Evolutionary conservation across 768 basidiomycete species (phyloP).

Genomic region (Tylopilus balloui): DNA sequence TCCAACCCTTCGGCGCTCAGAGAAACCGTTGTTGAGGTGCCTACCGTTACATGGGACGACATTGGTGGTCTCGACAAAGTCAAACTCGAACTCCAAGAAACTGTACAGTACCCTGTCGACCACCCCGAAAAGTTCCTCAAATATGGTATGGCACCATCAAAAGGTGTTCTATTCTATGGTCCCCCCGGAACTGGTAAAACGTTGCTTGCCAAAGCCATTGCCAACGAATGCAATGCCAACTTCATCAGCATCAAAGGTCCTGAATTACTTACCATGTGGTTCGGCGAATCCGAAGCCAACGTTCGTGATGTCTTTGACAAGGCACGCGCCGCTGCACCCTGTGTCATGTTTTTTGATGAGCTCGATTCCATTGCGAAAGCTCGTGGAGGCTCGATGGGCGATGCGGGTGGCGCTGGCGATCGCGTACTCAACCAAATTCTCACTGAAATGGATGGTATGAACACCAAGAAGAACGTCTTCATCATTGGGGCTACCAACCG

Average conservation of each 20-base stretch:
- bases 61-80: conserved; percentile 99
- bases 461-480: conserved; percentile 98
- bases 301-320: conserved; percentile 99
- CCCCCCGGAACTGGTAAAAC: conserved; percentile 99
- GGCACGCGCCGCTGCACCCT: conserved; percentile 97
- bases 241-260: conserved; percentile 99
- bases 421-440: conserved; percentile 97
- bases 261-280: conserved; percentile 99
- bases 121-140: conserved; percentile 99
- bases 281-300: conserved; percentile 99
- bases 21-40: conserved; percentile 99
- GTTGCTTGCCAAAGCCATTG: conserved; percentile 95
- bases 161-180: conserved; percentile 99
- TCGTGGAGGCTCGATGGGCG: conserved; percentile 79
- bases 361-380: conserved; percentile 98
- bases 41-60: conserved; percentile 98
- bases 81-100: conserved; percentile 98
- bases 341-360: conserved; percentile 99
- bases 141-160: conserved; percentile 99
- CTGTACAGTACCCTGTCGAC: conserved; percentile 99
- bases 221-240: conserved; percentile 99
- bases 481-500: conserved; percentile 97
- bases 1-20: conserved; percentile 98
- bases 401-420: conserved; percentile 95
- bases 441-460: conserved; percentile 99